A percentile compares a stretch with the other conserved stretches of the same genome.
Conservation (phyloP, 108 stramenopile genomes). For the Cyclotella atomus region DNA sequence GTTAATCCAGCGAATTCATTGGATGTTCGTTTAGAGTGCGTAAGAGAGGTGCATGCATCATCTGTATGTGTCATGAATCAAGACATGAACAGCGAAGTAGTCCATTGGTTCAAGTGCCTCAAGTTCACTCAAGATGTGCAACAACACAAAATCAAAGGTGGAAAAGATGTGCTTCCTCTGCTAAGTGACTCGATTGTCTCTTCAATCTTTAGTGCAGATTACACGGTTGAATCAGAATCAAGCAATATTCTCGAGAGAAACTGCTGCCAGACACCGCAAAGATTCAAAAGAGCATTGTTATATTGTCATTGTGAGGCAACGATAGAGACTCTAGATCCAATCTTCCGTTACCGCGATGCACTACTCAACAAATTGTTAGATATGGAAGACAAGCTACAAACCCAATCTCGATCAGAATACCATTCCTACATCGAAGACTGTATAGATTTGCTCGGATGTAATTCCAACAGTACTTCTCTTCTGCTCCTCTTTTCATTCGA, state of each 20-base stretch:
- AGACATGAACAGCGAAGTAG: constrained; percentile 23
- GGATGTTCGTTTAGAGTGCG: constrained; percentile 44
- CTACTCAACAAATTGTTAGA: constrained; percentile 59
- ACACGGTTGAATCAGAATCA: constrained; percentile 1
- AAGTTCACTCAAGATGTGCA: constrained; percentile 23
- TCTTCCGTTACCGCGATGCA: constrained; percentile 71
- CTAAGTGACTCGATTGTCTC: constrained; percentile 24
- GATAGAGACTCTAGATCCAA: constrained; percentile 65
- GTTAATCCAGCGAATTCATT: constrained; percentile 26
- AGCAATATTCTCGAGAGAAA: constrained; percentile 20
- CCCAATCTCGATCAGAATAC: constrained; percentile 12
- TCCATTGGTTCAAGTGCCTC: constrained; percentile 54
- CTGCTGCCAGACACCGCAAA: constrained; percentile 52
- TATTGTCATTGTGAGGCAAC: constrained; percentile 85
- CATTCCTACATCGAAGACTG: constrained; percentile 34
- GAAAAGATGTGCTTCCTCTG: constrained; percentile 32
- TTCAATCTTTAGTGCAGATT: constrained; percentile 15
- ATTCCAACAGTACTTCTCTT: constrained; percentile 22
- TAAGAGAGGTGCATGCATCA: constrained; percentile 53
- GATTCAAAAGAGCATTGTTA: constrained; percentile 69
- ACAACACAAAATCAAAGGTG: constrained; percentile 11
- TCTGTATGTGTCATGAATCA: constrained; percentile 22
- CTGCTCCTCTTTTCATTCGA: constrained; percentile 62
- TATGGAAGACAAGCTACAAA: constrained; percentile 40
- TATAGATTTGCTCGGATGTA: constrained; percentile 35